phyloP scores from a whole-genome alignment of 352 stramenopile species.

The Phytophthora boehmeriae region DNA sequence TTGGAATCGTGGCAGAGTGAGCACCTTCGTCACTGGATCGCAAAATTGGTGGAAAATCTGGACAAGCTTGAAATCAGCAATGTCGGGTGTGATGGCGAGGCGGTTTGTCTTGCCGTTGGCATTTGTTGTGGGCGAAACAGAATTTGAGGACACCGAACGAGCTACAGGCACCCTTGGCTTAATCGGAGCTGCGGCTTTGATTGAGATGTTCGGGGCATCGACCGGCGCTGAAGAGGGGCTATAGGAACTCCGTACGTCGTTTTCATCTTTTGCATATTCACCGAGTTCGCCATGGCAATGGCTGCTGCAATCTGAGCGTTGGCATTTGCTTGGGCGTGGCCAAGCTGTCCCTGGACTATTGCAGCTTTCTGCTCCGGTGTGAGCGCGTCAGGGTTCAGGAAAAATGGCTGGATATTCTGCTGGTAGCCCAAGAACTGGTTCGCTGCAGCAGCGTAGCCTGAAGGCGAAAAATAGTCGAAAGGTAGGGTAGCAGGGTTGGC shows the following conservation, averaged over 20 bases:
- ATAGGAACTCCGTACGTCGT: constrained; percentile 57
- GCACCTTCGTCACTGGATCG: constrained; percentile 59
- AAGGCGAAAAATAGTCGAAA: constrained; percentile 70
- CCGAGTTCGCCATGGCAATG: constrained; percentile 65
- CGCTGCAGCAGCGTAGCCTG: constrained; percentile 39
- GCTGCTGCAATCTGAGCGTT: constrained; percentile 50
- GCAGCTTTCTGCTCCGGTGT: constrained; percentile 44
- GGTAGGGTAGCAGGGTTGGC: constrained; percentile 10
- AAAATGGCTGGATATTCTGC: constrained; percentile 46
- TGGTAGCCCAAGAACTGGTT: constrained; percentile 43
- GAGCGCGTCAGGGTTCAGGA: constrained; percentile 49
- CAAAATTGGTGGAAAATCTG: constrained; percentile 87
- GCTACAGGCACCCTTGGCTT: constrained; percentile 49
- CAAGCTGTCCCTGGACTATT: constrained; percentile 29
- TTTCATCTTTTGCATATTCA: constrained; percentile 67
- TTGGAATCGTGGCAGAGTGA: constrained; percentile 60
- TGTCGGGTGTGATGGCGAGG: constrained; percentile 74
- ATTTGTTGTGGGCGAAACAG: constrained; percentile 17
- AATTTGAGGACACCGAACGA: constrained; percentile 24
- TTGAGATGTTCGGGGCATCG: constrained; percentile 29
- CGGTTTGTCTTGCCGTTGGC: constrained; percentile 44
- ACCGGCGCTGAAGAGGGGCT: constrained; percentile 45
- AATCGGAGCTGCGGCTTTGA: constrained; percentile 37
- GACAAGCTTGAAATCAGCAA: constrained; percentile 86
- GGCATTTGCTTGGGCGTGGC: constrained; percentile 21